Conservation (phyloP, 768 basidiomycete genomes). For the Pleurotus djamor region DNA sequence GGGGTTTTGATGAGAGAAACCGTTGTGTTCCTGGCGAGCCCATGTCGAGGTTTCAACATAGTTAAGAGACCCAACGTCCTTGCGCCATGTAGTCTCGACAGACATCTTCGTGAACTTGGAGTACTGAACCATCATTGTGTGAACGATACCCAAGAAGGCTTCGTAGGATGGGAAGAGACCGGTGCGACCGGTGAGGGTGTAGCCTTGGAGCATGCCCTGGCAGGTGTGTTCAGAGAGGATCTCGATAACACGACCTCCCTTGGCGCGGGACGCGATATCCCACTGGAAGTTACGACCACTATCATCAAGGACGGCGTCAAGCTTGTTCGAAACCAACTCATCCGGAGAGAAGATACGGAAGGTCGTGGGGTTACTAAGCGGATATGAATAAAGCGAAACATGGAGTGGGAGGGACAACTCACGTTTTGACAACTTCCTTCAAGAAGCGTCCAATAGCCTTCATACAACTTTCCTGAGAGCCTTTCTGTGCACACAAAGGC, state of each 20-base stretch:
- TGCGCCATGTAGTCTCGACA: constrained; percentile 69
- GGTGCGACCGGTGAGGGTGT: constrained; percentile 84
- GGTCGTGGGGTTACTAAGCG: constrained; percentile 61
- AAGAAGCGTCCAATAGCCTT: constrained; percentile 61
- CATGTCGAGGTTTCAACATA: constrained; percentile 90
- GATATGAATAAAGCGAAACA: not conserved
- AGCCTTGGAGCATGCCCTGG: constrained; percentile 90
- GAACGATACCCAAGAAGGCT: constrained; percentile 86
- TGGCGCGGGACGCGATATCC: constrained; percentile 64
- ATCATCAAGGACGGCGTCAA: constrained; percentile 73
- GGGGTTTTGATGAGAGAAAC: constrained; percentile 84
- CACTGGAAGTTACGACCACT: constrained; percentile 82
- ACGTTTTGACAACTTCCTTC: constrained; percentile 55
- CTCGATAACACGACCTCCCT: constrained; percentile 84
- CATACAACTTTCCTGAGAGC: constrained; percentile 74
- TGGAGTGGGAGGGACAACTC: constrained; percentile 13
- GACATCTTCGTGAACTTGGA: constrained; percentile 86
- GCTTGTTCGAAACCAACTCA: constrained; percentile 84
- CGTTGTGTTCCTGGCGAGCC: constrained; percentile 85
- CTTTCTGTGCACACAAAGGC: constrained; percentile 46
- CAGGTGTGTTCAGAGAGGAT: constrained; percentile 89
- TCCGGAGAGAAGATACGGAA: constrained; percentile 95
- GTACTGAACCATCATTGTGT: constrained; percentile 91
- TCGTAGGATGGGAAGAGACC: constrained; percentile 91
- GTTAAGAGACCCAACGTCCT: constrained; percentile 69